Percentiles rank a stretch among this genome's conserved stretches.
These are phyloP conservation scores for Volvox reticuliferus DNA, from an alignment of 139 green algal species.

Conservation along the genomic window DNA sequence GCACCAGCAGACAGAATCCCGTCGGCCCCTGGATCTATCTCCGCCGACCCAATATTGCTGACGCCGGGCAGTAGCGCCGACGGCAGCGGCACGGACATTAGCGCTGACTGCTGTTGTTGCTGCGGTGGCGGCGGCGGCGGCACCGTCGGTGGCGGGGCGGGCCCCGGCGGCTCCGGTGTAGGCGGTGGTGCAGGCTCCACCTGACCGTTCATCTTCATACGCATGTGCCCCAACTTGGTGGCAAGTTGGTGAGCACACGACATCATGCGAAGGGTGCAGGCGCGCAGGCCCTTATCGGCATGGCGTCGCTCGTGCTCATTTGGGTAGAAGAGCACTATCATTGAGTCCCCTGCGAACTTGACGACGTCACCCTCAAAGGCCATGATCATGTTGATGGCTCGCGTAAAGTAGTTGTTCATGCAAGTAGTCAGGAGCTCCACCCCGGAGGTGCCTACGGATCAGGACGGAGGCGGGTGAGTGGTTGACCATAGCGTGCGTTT, in stretches of 20 bases:
- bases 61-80: neutral
- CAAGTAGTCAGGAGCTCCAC: conserved; percentile 86
- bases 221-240: conserved; percentile 70
- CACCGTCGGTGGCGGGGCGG: neutral
- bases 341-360: conserved; percentile 89
- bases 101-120: neutral
- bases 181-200: conserved; percentile 55
- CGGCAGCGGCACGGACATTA: neutral
- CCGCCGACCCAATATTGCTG: neutral
- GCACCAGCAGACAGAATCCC: neutral
- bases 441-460: conserved; percentile 59
- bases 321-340: conserved; percentile 84
- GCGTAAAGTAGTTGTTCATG: conserved; percentile 91
- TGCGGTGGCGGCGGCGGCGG: neutral
- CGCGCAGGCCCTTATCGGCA: conserved; percentile 62
- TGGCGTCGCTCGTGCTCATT: conserved; percentile 28
- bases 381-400: conserved; percentile 81
- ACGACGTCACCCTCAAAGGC: conserved; percentile 83
- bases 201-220: conserved; percentile 79
- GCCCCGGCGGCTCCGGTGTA: neutral
- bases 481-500: no score
- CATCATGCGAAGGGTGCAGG: conserved; percentile 64
- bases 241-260: conserved; percentile 71
- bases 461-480: neutral
- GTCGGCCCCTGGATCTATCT: neutral